phyloP scores from a whole-genome alignment of 1,284 basidiomycete genomes.

The Mycosarcoma mackinlayi region DNA sequence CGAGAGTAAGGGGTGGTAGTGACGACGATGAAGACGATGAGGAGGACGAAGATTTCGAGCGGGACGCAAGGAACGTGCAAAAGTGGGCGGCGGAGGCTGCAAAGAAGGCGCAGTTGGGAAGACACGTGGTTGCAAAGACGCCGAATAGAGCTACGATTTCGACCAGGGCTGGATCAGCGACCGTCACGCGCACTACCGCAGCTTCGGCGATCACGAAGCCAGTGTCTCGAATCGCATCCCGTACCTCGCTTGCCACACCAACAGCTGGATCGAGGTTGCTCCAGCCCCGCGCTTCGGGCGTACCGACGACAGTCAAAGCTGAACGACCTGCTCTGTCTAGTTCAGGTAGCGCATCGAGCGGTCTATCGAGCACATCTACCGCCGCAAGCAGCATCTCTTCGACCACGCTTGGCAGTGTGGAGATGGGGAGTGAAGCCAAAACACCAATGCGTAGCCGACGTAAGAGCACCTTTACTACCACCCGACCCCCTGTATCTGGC shows the following conservation, averaged over 20 bases:
- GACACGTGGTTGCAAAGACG: constrained; percentile 10
- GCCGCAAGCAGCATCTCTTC: neutral
- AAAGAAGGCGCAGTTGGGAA: constrained; percentile 17
- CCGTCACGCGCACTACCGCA: constrained; percentile 12
- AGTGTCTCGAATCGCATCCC: constrained; percentile 5
- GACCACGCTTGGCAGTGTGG: neutral
- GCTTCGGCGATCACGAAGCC: constrained; percentile 13
- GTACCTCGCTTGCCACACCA: constrained; percentile 27
- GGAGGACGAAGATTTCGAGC: constrained; percentile 20
- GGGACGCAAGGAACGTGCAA: constrained; percentile 21
- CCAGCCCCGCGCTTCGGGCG: constrained; percentile 21
- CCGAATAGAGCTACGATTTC: neutral
- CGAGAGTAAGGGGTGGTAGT: neutral
- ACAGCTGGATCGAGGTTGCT: constrained; percentile 20
- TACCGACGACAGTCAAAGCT: neutral
- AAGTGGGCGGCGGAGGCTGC: constrained; percentile 40
- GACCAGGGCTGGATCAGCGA: constrained; percentile 1
- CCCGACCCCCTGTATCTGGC: constrained; percentile 40
- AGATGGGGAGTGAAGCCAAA: constrained; percentile 12
- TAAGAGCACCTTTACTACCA: constrained; percentile 39
- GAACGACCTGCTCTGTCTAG: constrained; percentile 6
- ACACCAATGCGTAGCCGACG: constrained; percentile 41
- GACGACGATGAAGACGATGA: constrained; percentile 25
- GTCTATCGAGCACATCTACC: neutral
- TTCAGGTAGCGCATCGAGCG: constrained; percentile 26